phyloP scores from a whole-genome alignment of 257 asterid species.

The Datura wrightii region DNA sequence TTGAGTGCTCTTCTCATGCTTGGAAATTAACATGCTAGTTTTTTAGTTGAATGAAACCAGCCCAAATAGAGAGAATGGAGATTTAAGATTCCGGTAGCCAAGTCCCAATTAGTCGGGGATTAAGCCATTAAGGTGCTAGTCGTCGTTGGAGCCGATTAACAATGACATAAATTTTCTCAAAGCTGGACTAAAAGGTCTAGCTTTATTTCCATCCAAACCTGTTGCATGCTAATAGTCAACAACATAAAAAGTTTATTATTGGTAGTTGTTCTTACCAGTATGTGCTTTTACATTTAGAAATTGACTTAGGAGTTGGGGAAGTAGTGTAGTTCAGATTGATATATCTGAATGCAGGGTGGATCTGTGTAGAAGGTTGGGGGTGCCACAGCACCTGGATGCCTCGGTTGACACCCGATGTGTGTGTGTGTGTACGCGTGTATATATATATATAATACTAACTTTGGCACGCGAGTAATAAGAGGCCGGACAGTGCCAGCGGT shows the following conservation, averaged over 20 bases:
- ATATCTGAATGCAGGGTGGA: neutral
- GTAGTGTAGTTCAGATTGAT: conserved; percentile 4
- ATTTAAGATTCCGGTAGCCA: neutral
- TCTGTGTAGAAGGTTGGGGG: too few species aligned
- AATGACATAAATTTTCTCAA: neutral
- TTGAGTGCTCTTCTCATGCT: neutral
- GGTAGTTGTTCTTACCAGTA: neutral
- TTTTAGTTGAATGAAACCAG: neutral
- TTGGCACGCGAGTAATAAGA: too few species aligned
- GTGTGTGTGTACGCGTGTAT: too few species aligned
- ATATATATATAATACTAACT: too few species aligned
- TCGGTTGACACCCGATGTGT: too few species aligned
- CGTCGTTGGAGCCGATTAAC: neutral
- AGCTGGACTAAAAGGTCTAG: neutral
- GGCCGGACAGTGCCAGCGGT: too few species aligned
- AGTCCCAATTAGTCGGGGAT: neutral
- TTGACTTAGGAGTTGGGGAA: neutral
- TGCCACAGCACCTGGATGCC: too few species aligned
- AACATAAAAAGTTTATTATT: neutral
- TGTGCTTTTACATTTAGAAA: conserved; percentile 3
- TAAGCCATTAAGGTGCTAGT: neutral
- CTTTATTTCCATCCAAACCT: conserved; percentile 18
- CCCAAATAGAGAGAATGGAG: neutral
- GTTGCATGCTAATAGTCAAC: neutral
- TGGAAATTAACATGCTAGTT: neutral